phyloP scores from a whole-genome alignment of 2,329 filamentous ascomycete genomes.

The Stagonosporopsis chrysanthemi region DNA sequence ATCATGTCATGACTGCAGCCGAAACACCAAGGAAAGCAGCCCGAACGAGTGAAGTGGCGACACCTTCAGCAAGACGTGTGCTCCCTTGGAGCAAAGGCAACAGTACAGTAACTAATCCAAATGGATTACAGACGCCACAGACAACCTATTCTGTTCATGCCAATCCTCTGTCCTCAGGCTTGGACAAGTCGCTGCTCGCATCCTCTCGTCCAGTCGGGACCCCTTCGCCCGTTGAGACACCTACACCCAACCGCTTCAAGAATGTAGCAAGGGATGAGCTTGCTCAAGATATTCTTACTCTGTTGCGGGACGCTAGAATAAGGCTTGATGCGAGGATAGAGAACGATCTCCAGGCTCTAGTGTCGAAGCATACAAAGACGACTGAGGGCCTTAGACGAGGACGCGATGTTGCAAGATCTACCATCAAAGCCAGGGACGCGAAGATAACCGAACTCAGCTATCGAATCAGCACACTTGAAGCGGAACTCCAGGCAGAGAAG shows the following conservation, averaged over 20 bases:
- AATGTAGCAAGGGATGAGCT: constrained; percentile 31
- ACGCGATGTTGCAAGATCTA: constrained; percentile 70
- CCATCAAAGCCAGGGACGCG: constrained; percentile 69
- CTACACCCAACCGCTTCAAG: constrained; percentile 44
- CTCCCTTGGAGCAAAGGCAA: constrained; percentile 50
- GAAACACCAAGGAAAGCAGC: constrained; percentile 53
- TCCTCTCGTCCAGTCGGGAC: constrained; percentile 24
- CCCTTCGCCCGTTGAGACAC: constrained; percentile 40
- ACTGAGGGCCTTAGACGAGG: constrained; percentile 69
- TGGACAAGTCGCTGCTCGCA: constrained; percentile 23
- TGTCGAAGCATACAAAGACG: constrained; percentile 61
- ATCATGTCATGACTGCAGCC: constrained; percentile 31
- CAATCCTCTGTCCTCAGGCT: constrained; percentile 26
- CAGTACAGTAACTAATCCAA: constrained; percentile 10
- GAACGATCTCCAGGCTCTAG: constrained; percentile 28
- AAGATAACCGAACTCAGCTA: constrained; percentile 71
- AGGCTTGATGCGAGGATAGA: constrained; percentile 33
- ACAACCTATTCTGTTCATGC: constrained; percentile 22
- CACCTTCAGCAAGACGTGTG: constrained; percentile 44
- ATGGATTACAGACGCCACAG: constrained; percentile 40
- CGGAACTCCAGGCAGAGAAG: constrained; percentile 62
- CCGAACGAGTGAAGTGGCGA: constrained; percentile 49
- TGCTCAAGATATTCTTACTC: constrained; percentile 55
- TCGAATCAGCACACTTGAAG: constrained; percentile 65
- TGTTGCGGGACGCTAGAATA: constrained; percentile 58